These are phyloP conservation scores for Penicillium hordei DNA, from an alignment of 2,329 filamentous ascomycete genomes.

Conservation along the genomic window DNA sequence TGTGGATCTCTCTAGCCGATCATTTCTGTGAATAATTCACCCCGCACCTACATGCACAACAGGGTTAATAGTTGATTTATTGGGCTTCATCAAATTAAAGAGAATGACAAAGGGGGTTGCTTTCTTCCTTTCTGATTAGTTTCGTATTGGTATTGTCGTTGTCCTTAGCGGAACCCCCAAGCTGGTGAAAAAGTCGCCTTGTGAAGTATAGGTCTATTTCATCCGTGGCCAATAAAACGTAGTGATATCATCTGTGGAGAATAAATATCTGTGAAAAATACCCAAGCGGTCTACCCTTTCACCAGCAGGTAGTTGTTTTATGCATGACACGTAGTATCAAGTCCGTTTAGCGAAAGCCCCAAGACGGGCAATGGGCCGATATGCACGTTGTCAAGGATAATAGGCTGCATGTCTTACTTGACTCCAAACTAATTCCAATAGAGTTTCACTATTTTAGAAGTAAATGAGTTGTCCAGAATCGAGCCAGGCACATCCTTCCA, in stretches of 20 bases:
- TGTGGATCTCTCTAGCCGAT: conserved; percentile 7
- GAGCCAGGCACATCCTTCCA: not conserved
- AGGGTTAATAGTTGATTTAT: not conserved
- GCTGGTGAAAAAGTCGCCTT: not conserved
- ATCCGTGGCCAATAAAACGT: not conserved
- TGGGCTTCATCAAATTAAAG: not conserved
- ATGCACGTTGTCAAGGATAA: not conserved
- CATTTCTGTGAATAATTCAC: conserved; percentile 3
- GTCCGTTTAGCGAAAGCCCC: not conserved
- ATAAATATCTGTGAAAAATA: not conserved
- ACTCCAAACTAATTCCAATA: not conserved
- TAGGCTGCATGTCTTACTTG: not conserved
- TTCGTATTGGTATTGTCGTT: not conserved
- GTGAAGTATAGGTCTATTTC: not conserved
- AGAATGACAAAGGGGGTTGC: not conserved
- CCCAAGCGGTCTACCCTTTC: not conserved
- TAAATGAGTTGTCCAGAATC: not conserved
- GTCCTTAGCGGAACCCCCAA: not conserved
- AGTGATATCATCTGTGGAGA: not conserved
- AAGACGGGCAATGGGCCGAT: not conserved
- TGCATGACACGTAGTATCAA: not conserved
- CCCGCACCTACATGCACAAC: conserved; percentile 3
- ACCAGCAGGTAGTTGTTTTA: not conserved
- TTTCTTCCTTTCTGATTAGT: not conserved
- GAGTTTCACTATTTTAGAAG: not conserved